Evolutionary conservation across 2,329 filamentous ascomycete genomes (phyloP).

Genomic region (Venturia aucupariae): DNA sequence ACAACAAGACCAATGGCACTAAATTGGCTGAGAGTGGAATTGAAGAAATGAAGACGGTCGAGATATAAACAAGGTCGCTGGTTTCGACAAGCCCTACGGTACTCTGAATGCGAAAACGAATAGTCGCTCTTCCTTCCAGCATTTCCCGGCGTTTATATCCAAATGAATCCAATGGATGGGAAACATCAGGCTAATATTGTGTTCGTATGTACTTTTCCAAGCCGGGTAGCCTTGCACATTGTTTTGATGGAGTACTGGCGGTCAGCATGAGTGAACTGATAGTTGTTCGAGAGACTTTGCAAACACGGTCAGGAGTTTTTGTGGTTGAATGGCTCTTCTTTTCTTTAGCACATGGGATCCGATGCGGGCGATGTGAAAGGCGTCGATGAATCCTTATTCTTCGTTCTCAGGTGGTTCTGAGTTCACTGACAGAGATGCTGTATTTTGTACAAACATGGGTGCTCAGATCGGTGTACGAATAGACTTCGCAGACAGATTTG

Average conservation of each 20-base stretch:
- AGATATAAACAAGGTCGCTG: slow-evolving; percentile 26
- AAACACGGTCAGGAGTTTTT: not conserved
- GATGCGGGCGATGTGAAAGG: not conserved
- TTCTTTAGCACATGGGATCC: not conserved
- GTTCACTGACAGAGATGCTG: not conserved
- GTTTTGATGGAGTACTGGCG: not conserved
- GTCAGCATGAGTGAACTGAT: not conserved
- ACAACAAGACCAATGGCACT: slow-evolving; percentile 8
- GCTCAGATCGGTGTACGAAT: not conserved
- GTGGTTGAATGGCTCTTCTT: not conserved
- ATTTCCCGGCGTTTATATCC: slow-evolving; percentile 6
- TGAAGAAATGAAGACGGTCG: slow-evolving; percentile 38
- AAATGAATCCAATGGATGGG: slow-evolving; percentile 4
- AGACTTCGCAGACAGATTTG: slow-evolving; percentile 6
- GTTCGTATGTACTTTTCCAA: not conserved
- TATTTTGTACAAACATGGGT: slow-evolving; percentile 5
- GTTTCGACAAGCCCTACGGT: not conserved
- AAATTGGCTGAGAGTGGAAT: slow-evolving; percentile 8
- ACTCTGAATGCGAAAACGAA: slow-evolving; percentile 6
- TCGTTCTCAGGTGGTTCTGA: not conserved
- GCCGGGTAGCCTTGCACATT: not conserved
- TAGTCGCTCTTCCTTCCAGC: slow-evolving; percentile 1
- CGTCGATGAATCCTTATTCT: not conserved
- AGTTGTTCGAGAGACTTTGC: not conserved
- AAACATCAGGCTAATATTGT: not conserved